phyloP scores from a whole-genome alignment of 768 basidiomycete genomes.

The Tremella fuciformis region DNA sequence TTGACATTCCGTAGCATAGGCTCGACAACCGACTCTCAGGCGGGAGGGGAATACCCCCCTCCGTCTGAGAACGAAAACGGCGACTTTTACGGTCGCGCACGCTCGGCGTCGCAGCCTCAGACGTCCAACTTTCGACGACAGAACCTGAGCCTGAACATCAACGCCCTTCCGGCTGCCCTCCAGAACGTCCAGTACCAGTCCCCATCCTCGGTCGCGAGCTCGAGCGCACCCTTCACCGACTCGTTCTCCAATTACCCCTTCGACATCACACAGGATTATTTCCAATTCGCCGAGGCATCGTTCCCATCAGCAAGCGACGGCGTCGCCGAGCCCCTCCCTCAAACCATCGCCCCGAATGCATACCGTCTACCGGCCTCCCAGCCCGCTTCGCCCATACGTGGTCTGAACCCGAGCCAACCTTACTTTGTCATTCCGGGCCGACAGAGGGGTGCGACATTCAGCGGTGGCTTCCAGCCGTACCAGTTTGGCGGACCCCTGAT shows the following conservation, averaged over 20 bases:
- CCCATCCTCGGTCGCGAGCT: constrained; percentile 27
- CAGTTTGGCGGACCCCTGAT: constrained; percentile 20
- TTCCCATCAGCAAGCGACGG: constrained; percentile 20
- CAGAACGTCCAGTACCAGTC: constrained; percentile 24
- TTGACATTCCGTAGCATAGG: constrained; percentile 20
- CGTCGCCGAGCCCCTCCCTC: constrained; percentile 8
- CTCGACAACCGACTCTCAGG: constrained; percentile 35
- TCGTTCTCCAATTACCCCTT: constrained; percentile 28
- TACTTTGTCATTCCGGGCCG: constrained; percentile 32
- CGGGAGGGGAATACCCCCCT: constrained; percentile 41
- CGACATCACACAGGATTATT: constrained; percentile 34
- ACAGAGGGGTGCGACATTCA: constrained; percentile 48
- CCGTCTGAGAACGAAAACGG: constrained; percentile 27
- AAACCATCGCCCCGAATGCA: constrained; percentile 13
- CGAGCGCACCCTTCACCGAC: constrained; percentile 37
- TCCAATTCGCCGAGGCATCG: constrained; percentile 34
- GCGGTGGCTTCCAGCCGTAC: constrained; percentile 34
- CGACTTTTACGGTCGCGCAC: constrained; percentile 15
- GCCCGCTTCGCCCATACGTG: constrained; percentile 41
- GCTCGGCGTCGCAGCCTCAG: constrained; percentile 33
- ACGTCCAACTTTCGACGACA: constrained; percentile 21
- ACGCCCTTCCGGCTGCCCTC: constrained; percentile 20
- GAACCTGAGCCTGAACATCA: constrained; percentile 38
- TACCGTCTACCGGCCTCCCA: constrained; percentile 46
- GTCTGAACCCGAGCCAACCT: constrained; percentile 26